Evolutionary conservation across 2,329 filamentous ascomycete genomes (phyloP), one percentile per base, ranked within the genome.

Genomic region (Exophiala sideris): DNA sequence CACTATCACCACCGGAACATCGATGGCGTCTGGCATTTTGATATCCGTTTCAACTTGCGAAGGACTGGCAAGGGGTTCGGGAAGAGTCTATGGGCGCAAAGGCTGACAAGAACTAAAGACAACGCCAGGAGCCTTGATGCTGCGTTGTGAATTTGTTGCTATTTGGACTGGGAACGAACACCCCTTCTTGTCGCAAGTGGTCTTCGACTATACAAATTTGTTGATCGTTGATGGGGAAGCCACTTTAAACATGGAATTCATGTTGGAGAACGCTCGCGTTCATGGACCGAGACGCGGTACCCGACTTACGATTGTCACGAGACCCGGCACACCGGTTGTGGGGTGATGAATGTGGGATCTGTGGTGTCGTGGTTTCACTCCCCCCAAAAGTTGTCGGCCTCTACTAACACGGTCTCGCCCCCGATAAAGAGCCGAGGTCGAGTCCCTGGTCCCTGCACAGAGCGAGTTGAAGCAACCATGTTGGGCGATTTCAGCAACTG

Each of bases 1-100:
- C 2, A 69, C 56, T 18, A 69, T 64, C 24, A 62, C 62, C 45
- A 70, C 57, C 5, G 54, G 54, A n/a, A 54, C 42, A 10, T 45
- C 20, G 14, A 45, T 45, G 8, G 9, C 8, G 9, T 45, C 42
- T 45, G 42, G 10, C 11, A 12, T 32, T 10, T 45, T 45, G 12
- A 20, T 45, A 7, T 7, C 7, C 12, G 12, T 35, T 35, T 35
- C 33, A 35, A 35, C 12, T 35, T 35, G 33, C n/a, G 33, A 35
- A 35, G 12, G 33, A 35, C 33, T 35, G 7, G 33, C 7, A 12
- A 35, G 33, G 12, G 12, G 7, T 35, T 7, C 12, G 33, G 12
- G 33, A 35, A 35, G 33, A 35, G 33, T 35, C 33, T 35, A 12
- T 12, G 12, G 7, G 7, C 33, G 33, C 33, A 35, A 35, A 35